Evolutionary conservation across 2,329 filamentous ascomycete genomes (phyloP).

Genomic region (Escovopsis sp.): DNA sequence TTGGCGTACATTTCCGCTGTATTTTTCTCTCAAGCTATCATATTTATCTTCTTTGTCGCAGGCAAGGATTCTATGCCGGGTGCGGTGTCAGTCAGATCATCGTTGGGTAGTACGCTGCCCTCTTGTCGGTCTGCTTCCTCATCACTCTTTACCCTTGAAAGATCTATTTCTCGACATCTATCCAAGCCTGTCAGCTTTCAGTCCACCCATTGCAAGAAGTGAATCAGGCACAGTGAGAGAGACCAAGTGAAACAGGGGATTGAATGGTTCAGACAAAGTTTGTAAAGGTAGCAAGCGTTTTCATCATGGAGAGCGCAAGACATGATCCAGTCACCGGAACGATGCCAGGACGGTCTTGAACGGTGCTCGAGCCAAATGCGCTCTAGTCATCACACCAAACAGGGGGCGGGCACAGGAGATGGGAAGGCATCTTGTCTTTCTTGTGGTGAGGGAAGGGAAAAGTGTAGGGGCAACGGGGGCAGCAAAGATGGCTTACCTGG

Average conservation of each 20-base stretch:
- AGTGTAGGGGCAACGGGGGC: neutral
- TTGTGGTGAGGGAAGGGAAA: conserved; percentile 3
- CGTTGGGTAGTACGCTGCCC: neutral
- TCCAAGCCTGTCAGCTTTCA: conserved; percentile 4
- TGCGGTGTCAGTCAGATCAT: conserved; percentile 13
- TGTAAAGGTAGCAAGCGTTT: conserved; percentile 92
- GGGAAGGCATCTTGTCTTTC: too few relatives aligned
- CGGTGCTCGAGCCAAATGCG: conserved; percentile 99
- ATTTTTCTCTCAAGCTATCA: conserved; percentile 66
- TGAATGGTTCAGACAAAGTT: conserved; percentile 62
- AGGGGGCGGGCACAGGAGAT: too few relatives aligned
- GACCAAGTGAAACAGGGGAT: neutral
- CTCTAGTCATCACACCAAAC: conserved; percentile 97
- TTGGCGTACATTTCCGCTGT: conserved; percentile 63
- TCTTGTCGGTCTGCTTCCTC: neutral
- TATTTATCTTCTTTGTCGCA: conserved; percentile 88
- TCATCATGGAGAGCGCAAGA: conserved; percentile 83
- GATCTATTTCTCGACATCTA: neutral
- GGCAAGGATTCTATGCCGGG: conserved; percentile 60
- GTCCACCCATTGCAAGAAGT: neutral
- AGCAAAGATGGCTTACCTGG: conserved; percentile 4
- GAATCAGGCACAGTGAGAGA: neutral
- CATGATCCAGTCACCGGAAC: conserved; percentile 56
- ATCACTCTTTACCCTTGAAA: neutral
- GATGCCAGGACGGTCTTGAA: conserved; percentile 43